Evolutionary conservation across 108 stramenopile genomes (phyloP).

Genomic region (Nitzschia sp.): DNA sequence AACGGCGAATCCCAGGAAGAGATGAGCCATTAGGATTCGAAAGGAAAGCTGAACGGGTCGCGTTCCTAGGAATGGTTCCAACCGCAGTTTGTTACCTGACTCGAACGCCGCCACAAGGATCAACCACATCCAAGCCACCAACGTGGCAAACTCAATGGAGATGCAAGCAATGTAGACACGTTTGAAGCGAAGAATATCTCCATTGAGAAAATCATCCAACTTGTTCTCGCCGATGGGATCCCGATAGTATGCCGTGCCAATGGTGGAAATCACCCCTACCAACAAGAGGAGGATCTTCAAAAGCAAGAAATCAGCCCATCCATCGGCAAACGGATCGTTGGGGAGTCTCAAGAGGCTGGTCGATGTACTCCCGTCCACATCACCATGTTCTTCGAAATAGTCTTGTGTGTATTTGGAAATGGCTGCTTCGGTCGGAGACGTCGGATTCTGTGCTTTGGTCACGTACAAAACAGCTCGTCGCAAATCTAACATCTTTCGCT

Average conservation of each 20-base stretch:
- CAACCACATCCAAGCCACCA: constrained; percentile 53
- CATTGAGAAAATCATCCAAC: constrained; percentile 28
- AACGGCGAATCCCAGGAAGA: constrained; percentile 37
- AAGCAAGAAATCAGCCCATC: constrained; percentile 71
- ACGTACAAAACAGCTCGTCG: constrained; percentile 60
- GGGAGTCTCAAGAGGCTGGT: constrained; percentile 46
- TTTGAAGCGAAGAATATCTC: constrained; percentile 39
- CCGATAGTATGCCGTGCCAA: constrained; percentile 43
- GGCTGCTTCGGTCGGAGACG: constrained; percentile 6
- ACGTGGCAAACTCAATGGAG: constrained; percentile 49
- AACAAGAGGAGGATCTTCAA: constrained; percentile 57
- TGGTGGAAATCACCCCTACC: constrained; percentile 47
- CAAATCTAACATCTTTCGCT: constrained; percentile 59
- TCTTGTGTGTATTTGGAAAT: constrained; percentile 27
- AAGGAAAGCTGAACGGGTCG: constrained; percentile 78
- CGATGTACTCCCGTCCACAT: constrained; percentile 63
- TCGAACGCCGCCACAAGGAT: constrained; percentile 51
- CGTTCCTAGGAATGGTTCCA: constrained; percentile 77
- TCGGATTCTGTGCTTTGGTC: constrained; percentile 20
- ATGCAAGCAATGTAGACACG: constrained; percentile 57
- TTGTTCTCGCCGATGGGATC: constrained; percentile 41
- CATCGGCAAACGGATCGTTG: constrained; percentile 65
- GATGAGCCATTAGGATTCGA: constrained; percentile 50
- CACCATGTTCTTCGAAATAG: constrained; percentile 71
- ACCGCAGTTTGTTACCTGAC: constrained; percentile 54